Base-by-base conservation (phyloP, 1,284 basidiomycete genomes). In the Vanrija sp. region DNA sequence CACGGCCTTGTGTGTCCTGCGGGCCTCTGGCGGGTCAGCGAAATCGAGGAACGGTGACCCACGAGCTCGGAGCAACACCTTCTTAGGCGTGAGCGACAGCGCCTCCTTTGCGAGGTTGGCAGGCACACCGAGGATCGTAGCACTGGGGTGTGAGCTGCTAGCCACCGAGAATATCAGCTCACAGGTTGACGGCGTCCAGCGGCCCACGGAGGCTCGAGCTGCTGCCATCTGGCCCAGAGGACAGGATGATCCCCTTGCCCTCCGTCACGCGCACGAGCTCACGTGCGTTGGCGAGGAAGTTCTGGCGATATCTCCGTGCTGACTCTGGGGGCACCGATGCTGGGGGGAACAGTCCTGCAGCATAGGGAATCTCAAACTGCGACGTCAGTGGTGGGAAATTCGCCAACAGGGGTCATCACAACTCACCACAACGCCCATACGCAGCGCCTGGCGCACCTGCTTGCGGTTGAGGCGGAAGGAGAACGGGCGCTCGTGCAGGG, bases 71-170 rank as follows among this genome's bases (percentile, higher is more conserved):
- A 76, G 65, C n/a, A 77, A 52, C 3, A 76, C 71, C 47, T 56
- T 59, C 49, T 70, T 71, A 5, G 72, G 68, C 21, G 68, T 72
- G 6, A 59, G 54, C 5, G 65, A 64, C 14, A 77, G 55, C 9
- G 74, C 65, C 43, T 76, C 73, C 55, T 72, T 75, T 6, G 75
- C 74, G 8, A 76, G 59, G 61, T 77, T 77, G n/a, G 74, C 71
- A 12, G 74, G 73, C 59, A 77, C 69, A 6, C 75, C 75, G 43
- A 77, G 60, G 42, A 75, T 64, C 7, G 71, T 70, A 5, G 65
- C 75, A 6, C 72, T 74, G 43, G 6, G 10, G 47, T 43, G 23
- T 52, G 12, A 52, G 43, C 26, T 28, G 23, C n/a, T 15, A 26
- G 8, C n/a, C 12, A 14, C 7, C 14, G 15, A 18, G 6, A 3